Base-by-base conservation (phyloP, 2,329 filamentous ascomycete species). In the Fusarium sp. region DNA sequence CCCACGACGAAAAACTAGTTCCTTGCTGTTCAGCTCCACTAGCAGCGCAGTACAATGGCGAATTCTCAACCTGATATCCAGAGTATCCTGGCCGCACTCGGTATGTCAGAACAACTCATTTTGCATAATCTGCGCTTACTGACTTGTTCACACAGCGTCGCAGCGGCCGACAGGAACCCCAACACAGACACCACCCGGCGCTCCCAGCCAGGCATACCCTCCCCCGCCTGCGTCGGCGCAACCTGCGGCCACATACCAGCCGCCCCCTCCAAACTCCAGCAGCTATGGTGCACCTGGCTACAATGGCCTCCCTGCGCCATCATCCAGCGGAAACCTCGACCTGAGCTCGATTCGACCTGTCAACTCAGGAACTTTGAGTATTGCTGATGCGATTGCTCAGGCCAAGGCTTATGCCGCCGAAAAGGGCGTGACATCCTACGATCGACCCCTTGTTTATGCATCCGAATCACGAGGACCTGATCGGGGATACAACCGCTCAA, bases 301-400 rank as follows among this genome's bases (percentile, higher is more conserved):
- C 61, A 82, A 85, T 66, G 78, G 82, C 35, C 83, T 92, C 35
- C 92, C 92, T 7, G 91, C 91, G 74, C 93, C 93, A 6, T 89
- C 91, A 11, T 88, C 88, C 62, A 93, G 92, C 66, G 94, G 94
- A 56, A 95, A 90, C 75, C 86, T 97, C 71, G 94, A 97, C 79
- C 83, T 97, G 58, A 95, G 92, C 82, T 88, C 89, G 61, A 93
- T 96, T 79, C 92, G 93, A 77, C 94, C 94, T 9, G 88, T 92
- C 61, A 94, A 89, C 79, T 93, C 93, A 35, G 94, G 94, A 65
- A 94, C 92, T 26, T 91, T 97, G 76, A 95, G 91, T 81, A 91
- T 97, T 72, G 89, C 92, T 65, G 94, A 97, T 81, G 93, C 94
- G 54, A 91, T 97, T 76, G 93, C 94, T 42, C 94, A 95, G 80